Percentiles rank a stretch among this genome's conserved stretches.
These are phyloP conservation scores for Chamaenerion angustifolium DNA, from an alignment of 345 rosid genomes.

Conservation along the genomic window DNA sequence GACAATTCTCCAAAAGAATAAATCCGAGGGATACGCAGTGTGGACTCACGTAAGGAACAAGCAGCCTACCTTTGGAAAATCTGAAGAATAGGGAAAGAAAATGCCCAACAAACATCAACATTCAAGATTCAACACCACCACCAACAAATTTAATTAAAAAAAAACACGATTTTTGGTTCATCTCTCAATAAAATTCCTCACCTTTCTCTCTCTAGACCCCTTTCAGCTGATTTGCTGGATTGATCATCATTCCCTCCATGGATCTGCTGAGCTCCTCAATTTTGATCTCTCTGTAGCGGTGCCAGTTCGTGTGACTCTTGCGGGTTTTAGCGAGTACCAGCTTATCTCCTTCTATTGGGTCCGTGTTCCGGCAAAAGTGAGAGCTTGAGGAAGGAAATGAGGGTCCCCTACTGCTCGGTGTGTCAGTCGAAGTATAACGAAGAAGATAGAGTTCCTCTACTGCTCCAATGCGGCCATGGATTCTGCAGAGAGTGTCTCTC, in stretches of 20 bases:
- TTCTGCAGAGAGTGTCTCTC: constrained; percentile 88
- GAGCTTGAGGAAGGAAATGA: constrained; percentile 18
- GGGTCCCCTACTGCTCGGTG: constrained; percentile 79
- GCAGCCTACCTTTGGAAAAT: too few species aligned
- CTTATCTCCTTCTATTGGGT: not conserved
- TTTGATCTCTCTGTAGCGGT: constrained; percentile 5
- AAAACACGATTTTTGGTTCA: not conserved
- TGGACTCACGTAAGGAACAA: too few species aligned
- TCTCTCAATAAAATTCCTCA: constrained; percentile 1
- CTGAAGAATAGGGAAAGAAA: too few species aligned
- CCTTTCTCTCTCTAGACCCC: constrained; percentile 2
- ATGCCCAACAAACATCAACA: too few species aligned
- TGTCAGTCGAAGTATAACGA: constrained; percentile 91
- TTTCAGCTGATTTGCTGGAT: not conserved
- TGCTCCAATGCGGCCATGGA: constrained; percentile 93
- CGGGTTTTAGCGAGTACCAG: not conserved
- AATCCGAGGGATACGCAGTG: too few species aligned
- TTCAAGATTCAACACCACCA: too few species aligned
- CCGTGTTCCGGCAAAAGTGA: not conserved
- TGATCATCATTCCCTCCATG: not conserved
- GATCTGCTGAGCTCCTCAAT: constrained; percentile 3
- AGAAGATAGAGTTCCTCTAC: constrained; percentile 72
- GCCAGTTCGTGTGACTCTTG: not conserved
- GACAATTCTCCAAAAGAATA: too few species aligned
- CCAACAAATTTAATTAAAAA: too few species aligned